phyloP scores from a whole-genome alignment of 192 early-diverging fungal species.

The Thamnidium elegans region DNA sequence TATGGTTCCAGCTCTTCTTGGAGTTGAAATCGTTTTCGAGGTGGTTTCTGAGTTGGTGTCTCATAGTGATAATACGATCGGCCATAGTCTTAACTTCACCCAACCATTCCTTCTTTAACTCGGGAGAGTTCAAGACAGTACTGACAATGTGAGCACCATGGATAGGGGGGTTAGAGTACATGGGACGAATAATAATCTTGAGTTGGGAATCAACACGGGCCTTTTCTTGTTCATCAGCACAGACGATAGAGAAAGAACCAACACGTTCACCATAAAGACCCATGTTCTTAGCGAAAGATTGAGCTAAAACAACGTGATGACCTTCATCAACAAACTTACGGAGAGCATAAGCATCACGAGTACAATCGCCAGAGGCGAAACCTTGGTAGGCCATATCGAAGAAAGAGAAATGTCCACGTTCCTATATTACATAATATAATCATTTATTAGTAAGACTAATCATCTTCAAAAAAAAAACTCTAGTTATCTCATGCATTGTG shows the following conservation, averaged over 20 bases:
- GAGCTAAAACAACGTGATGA: constrained; percentile 76
- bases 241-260: constrained; percentile 86
- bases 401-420: constrained; percentile 83
- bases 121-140: constrained; percentile 73
- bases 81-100: constrained; percentile 95
- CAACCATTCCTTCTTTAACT: constrained; percentile 83
- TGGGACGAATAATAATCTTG: constrained; percentile 93
- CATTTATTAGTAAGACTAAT: too few species aligned
- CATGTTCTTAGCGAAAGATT: constrained; percentile 99
- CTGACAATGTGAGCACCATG: constrained; percentile 92
- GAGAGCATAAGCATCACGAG: constrained; percentile 89
- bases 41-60: constrained; percentile 62
- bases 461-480: too few species aligned
- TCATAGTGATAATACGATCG: constrained; percentile 95
- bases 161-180: constrained; percentile 99
- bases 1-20: constrained; percentile 82
- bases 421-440: constrained; percentile 29
- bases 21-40: constrained; percentile 83
- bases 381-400: constrained; percentile 99
- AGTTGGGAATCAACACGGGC: constrained; percentile 87
- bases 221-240: constrained; percentile 66
- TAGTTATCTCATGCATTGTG: too few species aligned
- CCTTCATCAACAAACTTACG: constrained; percentile 87
- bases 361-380: constrained; percentile 91
- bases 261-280: constrained; percentile 98